phyloP scores from a whole-genome alignment of 2,329 filamentous ascomycete species.

The Pseudocercospora cruenta region DNA sequence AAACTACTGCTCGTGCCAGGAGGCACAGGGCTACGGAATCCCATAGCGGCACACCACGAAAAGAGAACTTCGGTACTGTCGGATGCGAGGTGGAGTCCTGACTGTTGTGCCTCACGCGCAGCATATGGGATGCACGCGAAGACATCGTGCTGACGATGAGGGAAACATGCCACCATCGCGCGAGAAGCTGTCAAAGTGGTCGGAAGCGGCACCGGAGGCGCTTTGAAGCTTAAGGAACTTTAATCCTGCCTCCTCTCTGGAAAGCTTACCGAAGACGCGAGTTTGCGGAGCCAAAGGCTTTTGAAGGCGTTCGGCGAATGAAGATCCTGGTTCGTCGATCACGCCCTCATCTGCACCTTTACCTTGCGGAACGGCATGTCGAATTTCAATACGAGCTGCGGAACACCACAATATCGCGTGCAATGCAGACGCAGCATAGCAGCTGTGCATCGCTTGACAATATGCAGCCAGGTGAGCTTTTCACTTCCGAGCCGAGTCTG shows the following conservation, averaged over 20 bases:
- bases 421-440: background rate
- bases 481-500: background rate
- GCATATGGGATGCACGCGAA: background rate
- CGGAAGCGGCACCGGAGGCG: background rate
- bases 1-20: background rate
- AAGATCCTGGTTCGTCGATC: background rate
- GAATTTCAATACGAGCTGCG: background rate
- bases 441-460: background rate
- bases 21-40: background rate
- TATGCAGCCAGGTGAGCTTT: background rate
- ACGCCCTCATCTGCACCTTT: background rate
- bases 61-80: background rate
- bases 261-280: background rate
- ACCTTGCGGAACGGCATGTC: background rate
- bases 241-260: background rate
- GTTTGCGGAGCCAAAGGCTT: background rate
- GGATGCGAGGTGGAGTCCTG: background rate
- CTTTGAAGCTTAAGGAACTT: constrained; percentile 4
- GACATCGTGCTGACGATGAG: background rate
- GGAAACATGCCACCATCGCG: background rate
- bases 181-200: background rate
- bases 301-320: constrained; percentile 1
- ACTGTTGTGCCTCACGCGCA: background rate
- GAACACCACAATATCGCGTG: background rate
- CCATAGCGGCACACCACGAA: background rate